Conservation (phyloP, 1,284 basidiomycete genomes). For the Ceratobasidium sp. region DNA sequence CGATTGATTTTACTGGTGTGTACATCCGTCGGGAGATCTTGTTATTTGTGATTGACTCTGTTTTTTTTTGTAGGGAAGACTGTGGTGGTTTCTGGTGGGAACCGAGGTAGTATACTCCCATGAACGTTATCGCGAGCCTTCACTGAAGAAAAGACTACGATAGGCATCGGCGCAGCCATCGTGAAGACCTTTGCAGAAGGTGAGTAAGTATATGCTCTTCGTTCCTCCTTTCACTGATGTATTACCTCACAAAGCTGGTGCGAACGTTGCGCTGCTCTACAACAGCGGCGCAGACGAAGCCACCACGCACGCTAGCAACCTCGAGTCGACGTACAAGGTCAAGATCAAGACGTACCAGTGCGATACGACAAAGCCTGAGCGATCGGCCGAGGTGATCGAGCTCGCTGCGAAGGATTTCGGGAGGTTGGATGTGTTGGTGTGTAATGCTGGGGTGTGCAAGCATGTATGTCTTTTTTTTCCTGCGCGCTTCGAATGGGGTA, state of each 20-base stretch:
- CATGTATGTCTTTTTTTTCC: slow-evolving; percentile 7
- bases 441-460: slow-evolving; percentile 35
- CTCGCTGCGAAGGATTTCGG: slow-evolving; percentile 53
- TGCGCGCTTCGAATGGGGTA: neutral
- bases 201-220: neutral
- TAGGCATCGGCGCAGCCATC: slow-evolving; percentile 55
- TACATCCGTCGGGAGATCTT: neutral
- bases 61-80: slow-evolving; percentile 49
- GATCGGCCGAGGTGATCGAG: slow-evolving; percentile 50
- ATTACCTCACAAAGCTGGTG: slow-evolving; percentile 38
- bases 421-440: slow-evolving; percentile 45
- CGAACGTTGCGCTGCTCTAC: slow-evolving; percentile 40
- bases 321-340: slow-evolving; percentile 33
- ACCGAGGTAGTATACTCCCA: slow-evolving; percentile 47
- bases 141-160: neutral
- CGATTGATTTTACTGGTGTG: slow-evolving; percentile 34
- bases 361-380: slow-evolving; percentile 48
- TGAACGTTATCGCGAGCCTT: neutral
- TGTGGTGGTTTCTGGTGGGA: slow-evolving; percentile 48
- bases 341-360: slow-evolving; percentile 51
- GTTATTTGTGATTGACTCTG: neutral
- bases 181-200: slow-evolving; percentile 52
- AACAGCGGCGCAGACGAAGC: slow-evolving; percentile 51
- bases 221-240: too few relatives aligned
- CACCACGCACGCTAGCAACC: slow-evolving; percentile 47